Conservation (phyloP, 2,329 filamentous ascomycete genomes). For the Didymella lethalis region DNA sequence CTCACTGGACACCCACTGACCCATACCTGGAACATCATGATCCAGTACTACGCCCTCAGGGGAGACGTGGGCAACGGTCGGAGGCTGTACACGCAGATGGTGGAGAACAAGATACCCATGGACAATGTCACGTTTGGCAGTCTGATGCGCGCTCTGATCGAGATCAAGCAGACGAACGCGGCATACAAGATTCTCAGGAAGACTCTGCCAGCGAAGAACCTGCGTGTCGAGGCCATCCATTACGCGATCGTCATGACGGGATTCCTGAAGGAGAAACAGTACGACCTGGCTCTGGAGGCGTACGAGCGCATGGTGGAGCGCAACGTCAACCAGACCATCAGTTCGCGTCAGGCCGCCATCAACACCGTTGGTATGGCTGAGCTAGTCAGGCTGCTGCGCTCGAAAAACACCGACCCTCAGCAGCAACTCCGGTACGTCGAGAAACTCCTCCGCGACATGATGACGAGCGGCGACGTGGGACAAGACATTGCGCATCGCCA, state of each 20-base stretch:
- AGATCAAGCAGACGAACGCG: constrained; percentile 61
- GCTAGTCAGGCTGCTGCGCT: constrained; percentile 27
- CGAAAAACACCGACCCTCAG: constrained; percentile 22
- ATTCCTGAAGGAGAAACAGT: constrained; percentile 52
- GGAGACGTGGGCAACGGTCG: constrained; percentile 65
- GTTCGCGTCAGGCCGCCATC: constrained; percentile 54
- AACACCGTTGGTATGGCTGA: constrained; percentile 37
- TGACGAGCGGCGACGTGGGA: constrained; percentile 38
- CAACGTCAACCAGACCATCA: constrained; percentile 52
- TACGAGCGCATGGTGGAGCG: constrained; percentile 55
- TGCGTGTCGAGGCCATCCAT: constrained; percentile 57
- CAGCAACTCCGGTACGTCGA: constrained; percentile 39
- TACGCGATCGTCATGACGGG: constrained; percentile 64
- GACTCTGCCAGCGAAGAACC: constrained; percentile 60
- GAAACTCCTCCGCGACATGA: constrained; percentile 36
- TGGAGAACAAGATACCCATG: constrained; percentile 57
- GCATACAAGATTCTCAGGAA: constrained; percentile 62
- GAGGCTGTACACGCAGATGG: constrained; percentile 65
- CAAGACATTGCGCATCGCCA: constrained; percentile 39
- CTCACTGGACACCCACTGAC: constrained; percentile 62
- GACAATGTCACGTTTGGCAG: constrained; percentile 68
- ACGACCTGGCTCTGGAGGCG: constrained; percentile 60
- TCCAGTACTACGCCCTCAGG: constrained; percentile 72
- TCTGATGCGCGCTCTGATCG: constrained; percentile 65
- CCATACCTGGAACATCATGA: constrained; percentile 79